Evolutionary conservation across 495 filamentous ascomycete genomes (phyloP).

Genomic region (Mytilinidion resinicola): DNA sequence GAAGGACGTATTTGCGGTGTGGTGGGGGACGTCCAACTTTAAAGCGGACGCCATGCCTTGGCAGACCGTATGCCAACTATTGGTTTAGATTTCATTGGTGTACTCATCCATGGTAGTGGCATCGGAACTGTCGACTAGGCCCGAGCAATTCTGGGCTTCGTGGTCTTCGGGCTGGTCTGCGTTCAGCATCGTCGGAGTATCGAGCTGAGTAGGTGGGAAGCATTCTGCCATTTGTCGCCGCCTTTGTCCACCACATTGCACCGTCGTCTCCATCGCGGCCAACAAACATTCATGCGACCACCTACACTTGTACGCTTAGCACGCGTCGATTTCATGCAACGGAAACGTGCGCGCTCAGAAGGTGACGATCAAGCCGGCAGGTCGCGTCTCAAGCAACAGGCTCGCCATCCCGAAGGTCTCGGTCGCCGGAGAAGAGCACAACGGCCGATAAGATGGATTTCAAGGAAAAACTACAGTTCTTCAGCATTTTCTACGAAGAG

Average conservation of each 20-base stretch:
- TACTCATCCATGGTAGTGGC: too few relatives aligned
- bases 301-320: not conserved
- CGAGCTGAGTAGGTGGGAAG: not conserved
- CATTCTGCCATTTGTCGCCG: not conserved
- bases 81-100: too few relatives aligned
- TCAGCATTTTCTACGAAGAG: slow-evolving; percentile 8
- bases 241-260: not conserved
- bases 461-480: slow-evolving; percentile 8
- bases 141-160: too few relatives aligned
- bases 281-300: not conserved
- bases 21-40: too few relatives aligned
- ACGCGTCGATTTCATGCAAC: slow-evolving; percentile 6
- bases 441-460: slow-evolving; percentile 5
- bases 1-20: too few relatives aligned
- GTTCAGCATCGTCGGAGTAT: not conserved
- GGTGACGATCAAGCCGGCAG: slow-evolving; percentile 7
- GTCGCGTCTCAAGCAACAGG: slow-evolving; percentile 6
- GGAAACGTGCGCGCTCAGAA: slow-evolving; percentile 4
- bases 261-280: not conserved
- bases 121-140: too few relatives aligned
- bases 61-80: too few relatives aligned
- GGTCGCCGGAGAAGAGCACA: slow-evolving; percentile 9
- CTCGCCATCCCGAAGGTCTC: slow-evolving; percentile 6
- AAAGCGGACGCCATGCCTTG: too few relatives aligned
- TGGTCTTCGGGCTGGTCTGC: not conserved